Percentiles rank a stretch among this genome's conserved stretches.
phyloP scores from a whole-genome alignment of 1,284 basidiomycete genomes.

The Fomitopsis pinicola region DNA sequence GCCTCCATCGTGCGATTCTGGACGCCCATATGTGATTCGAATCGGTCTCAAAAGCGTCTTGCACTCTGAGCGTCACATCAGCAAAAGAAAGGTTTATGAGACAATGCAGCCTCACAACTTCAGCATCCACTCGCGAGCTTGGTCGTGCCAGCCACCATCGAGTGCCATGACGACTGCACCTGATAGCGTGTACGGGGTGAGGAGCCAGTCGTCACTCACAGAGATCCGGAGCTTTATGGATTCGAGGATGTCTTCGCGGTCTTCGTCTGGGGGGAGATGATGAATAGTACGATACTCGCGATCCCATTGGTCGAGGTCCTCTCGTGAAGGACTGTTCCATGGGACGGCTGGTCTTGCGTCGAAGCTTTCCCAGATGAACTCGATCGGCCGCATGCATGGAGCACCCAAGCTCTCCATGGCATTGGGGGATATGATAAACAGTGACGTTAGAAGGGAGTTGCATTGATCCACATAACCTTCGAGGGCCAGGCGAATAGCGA shows the following conservation, averaged over 20 bases:
- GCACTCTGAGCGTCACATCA: background rate
- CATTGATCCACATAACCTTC: background rate
- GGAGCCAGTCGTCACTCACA: background rate
- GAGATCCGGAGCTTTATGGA: background rate
- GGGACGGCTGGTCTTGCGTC: background rate
- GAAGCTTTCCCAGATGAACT: background rate
- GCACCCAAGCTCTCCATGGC: background rate
- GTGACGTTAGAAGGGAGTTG: background rate
- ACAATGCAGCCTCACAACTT: background rate
- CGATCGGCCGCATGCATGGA: background rate
- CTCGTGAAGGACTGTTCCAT: background rate
- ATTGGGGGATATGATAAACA: background rate
- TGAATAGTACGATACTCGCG: no score
- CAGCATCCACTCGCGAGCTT: background rate
- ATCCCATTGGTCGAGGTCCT: background rate
- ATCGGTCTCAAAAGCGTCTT: background rate
- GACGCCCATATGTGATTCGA: background rate
- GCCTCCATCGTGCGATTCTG: background rate
- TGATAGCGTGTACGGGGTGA: background rate
- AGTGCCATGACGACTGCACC: background rate
- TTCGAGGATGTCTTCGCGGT: background rate
- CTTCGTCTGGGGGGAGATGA: no score
- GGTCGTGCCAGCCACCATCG: background rate
- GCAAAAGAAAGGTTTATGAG: background rate
- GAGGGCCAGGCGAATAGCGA: background rate